Conservation (phyloP, 1,284 basidiomycete species). For the Naganishia liquefaciens region DNA sequence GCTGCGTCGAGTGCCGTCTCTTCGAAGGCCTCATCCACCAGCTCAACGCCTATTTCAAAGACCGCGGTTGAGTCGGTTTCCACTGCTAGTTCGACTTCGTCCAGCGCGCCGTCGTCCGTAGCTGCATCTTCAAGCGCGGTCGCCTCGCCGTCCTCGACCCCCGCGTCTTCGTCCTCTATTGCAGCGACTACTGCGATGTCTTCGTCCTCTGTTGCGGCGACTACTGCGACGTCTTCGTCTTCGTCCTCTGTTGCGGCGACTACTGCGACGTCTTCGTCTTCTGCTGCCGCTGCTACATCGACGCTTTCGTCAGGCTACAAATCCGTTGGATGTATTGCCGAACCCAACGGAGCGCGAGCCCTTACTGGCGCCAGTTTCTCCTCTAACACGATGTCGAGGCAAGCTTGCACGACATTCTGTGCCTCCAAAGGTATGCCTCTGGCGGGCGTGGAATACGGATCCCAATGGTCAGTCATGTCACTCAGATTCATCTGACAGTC, state of each 20-base stretch:
- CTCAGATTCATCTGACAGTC: not conserved
- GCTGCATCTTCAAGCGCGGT: slow-evolving; percentile 22
- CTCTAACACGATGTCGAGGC: slow-evolving; percentile 24
- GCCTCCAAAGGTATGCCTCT: slow-evolving; percentile 38
- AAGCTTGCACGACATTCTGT: slow-evolving; percentile 36
- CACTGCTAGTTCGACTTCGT: slow-evolving; percentile 21
- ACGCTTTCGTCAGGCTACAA: slow-evolving; percentile 37
- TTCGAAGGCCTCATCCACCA: not conserved
- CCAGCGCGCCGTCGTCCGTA: slow-evolving; percentile 25
- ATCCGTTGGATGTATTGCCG: slow-evolving; percentile 27
- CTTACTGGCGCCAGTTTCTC: slow-evolving; percentile 27
- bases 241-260: not conserved
- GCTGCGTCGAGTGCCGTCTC: slow-evolving; percentile 39
- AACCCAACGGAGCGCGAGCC: slow-evolving; percentile 17
- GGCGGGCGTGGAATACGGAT: slow-evolving; percentile 44
- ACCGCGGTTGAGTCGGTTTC: slow-evolving; percentile 16
- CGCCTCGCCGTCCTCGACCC: slow-evolving; percentile 23
- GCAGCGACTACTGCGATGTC: slow-evolving; percentile 9
- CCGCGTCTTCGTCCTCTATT: slow-evolving; percentile 10
- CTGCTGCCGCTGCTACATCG: slow-evolving; percentile 26
- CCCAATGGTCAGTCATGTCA: slow-evolving; percentile 38
- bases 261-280: slow-evolving; percentile 21
- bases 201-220: slow-evolving; percentile 25
- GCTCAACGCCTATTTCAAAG: slow-evolving; percentile 18
- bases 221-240: slow-evolving; percentile 29